A percentile compares a stretch with the other conserved stretches of the same genome.
Conservation (phyloP, 2,329 filamentous ascomycete genomes). For the Didymella exigua region DNA sequence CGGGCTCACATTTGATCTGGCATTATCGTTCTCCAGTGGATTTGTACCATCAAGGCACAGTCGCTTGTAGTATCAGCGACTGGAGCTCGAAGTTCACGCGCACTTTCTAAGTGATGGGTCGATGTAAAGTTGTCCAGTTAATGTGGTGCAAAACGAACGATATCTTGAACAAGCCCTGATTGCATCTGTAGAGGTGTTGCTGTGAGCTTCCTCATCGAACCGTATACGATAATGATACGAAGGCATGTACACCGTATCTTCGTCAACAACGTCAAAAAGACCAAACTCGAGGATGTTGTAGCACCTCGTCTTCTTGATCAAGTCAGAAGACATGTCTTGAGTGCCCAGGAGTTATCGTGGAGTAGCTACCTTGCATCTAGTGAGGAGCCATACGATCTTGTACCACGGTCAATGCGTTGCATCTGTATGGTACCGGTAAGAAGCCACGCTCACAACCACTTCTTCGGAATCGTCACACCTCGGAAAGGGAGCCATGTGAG, state of each 20-base stretch:
- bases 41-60: background rate
- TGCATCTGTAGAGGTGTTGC: background rate
- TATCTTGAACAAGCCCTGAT: background rate
- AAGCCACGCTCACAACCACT: conserved; percentile 12
- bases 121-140: background rate
- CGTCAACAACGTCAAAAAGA: conserved; percentile 7
- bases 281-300: conserved; percentile 12
- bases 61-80: background rate
- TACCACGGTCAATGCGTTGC: conserved; percentile 15
- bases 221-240: conserved; percentile 19
- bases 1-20: too few species aligned
- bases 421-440: conserved; percentile 7
- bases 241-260: conserved; percentile 20
- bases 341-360: conserved; percentile 22
- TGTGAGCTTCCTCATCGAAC: conserved; percentile 18
- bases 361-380: conserved; percentile 27
- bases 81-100: background rate
- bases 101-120: background rate
- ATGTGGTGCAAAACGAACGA: background rate
- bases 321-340: conserved; percentile 6
- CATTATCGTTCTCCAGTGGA: too few species aligned
- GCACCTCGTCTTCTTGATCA: conserved; percentile 15
- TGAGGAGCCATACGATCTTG: conserved; percentile 26
- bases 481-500: conserved; percentile 30
- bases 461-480: conserved; percentile 9